These are phyloP conservation scores for Clitopilus hobsonii DNA, from an alignment of 768 basidiomycete genomes.

Conservation along the genomic window DNA sequence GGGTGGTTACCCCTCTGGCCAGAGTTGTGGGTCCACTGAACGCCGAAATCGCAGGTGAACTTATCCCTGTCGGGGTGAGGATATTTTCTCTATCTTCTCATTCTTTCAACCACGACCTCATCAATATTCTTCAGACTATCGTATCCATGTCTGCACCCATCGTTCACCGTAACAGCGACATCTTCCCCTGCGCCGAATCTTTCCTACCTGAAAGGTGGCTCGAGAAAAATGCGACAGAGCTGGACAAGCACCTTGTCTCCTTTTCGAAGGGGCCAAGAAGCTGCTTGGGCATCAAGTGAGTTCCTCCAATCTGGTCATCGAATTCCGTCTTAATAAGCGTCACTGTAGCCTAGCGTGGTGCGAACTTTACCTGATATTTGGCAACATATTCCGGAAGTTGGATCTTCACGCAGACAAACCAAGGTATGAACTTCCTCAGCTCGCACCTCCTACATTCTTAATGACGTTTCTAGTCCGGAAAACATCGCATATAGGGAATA, in stretches of 20 bases:
- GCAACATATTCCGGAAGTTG: constrained; percentile 33
- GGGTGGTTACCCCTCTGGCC: constrained; percentile 31
- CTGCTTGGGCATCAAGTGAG: constrained; percentile 41
- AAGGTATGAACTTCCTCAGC: constrained; percentile 19
- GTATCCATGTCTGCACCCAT: constrained; percentile 35
- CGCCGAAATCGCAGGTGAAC: constrained; percentile 26
- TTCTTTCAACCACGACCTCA: not conserved
- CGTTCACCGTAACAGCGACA: constrained; percentile 31
- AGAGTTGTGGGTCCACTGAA: constrained; percentile 31
- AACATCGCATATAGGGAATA: constrained; percentile 29
- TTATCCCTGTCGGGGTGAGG: constrained; percentile 35
- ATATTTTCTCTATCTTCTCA: not conserved
- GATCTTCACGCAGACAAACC: constrained; percentile 27
- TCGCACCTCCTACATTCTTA: not conserved
- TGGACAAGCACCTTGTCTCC: constrained; percentile 35
- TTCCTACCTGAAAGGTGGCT: constrained; percentile 44
- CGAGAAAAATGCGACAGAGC: constrained; percentile 22
- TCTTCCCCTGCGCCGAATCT: constrained; percentile 33
- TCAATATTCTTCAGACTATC: constrained; percentile 23
- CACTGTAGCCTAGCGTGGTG: constrained; percentile 35
- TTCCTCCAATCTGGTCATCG: not conserved
- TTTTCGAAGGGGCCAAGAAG: constrained; percentile 43
- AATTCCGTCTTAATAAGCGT: not conserved
- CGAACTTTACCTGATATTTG: constrained; percentile 37
- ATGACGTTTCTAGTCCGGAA: not conserved